These are phyloP conservation scores for Stentor coeruleus DNA, from an alignment of 73 alveolate genomes.

Conservation along the genomic window DNA sequence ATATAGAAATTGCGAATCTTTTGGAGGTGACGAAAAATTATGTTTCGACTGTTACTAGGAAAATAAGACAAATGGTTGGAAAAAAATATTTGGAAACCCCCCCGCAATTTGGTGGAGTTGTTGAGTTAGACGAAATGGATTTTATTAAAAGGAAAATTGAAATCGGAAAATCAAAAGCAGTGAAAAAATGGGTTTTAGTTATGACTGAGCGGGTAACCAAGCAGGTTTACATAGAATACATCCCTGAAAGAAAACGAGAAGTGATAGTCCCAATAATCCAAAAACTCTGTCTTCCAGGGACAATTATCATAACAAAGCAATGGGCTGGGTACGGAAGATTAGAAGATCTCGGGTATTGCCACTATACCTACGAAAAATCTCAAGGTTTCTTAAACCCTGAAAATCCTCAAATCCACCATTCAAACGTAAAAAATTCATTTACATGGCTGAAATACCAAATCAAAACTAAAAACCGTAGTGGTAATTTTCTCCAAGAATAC, in stretches of 20 bases:
- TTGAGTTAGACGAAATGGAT: not conserved
- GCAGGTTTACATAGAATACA: not conserved
- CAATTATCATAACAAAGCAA: not conserved
- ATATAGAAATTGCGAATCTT: not conserved
- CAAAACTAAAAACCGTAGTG: slow-evolving; percentile 3
- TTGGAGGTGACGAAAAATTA: not conserved
- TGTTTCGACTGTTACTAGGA: not conserved
- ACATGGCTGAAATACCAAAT: slow-evolving; percentile 11
- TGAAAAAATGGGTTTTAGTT: not conserved
- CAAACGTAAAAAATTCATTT: not conserved
- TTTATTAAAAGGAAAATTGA: slow-evolving; percentile 13
- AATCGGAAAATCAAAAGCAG: not conserved
- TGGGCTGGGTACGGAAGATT: slow-evolving; percentile 22
- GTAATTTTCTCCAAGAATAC: not conserved
- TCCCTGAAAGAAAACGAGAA: slow-evolving; percentile 14
- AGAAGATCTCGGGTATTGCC: not conserved
- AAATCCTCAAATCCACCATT: slow-evolving; percentile 9
- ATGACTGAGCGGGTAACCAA: not conserved
- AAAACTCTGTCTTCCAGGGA: not conserved
- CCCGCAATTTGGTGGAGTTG: slow-evolving; percentile 7
- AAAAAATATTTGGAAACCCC: not conserved
- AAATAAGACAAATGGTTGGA: slow-evolving; percentile 15
- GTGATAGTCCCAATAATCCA: not conserved
- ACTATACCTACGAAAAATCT: not conserved
- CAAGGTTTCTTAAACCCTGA: not conserved